Evolutionary conservation across 1,284 basidiomycete species (phyloP), one percentile per base, ranked within the genome.

Genomic region (Tilletia indica): DNA sequence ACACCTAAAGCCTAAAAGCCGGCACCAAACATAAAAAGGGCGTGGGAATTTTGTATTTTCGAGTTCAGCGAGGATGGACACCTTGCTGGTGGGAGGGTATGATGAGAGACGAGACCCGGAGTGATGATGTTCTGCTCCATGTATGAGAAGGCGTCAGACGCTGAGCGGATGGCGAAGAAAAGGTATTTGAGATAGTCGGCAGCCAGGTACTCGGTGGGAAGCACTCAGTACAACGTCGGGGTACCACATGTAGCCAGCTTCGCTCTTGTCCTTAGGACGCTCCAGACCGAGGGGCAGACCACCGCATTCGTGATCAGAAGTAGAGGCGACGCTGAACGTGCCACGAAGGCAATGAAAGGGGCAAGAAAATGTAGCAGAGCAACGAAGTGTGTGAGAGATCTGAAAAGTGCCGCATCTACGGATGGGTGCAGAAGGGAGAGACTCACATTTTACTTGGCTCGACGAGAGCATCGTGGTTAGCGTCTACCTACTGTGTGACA

Each of bases 271-370:
- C 68, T 78, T 76, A 16, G 54, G 70, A 45, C 77, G 71, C 71
- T 79, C 73, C 36, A 75, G 39, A 34, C 75, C 81, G 3, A 82
- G 70, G 3, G 80, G 78, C 9, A 84, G 70, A 5, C 82, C 82
- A 54, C 82, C 83, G 51, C 80, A 82, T 73, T 84, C 83, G 75
- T 80, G 79, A 71, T 84, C 82, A 2, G 77, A 77, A 2, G 80
- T 80, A 19, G 78, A 77, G 38, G 83, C 77, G 5, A 84, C 34
- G 14, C 51, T 54, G 51, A 25, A 19, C 6, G 51, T 12, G 51
- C 1, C 12, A 25, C 8, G 5, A 19, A 19, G 2, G 19, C 8
- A 6, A 8, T 1, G 51, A 9, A 1, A 8, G 42, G 42, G 42
- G 9, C 6, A 45, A 45, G 14, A 8, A 45, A 3, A 45, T 1